These are phyloP conservation scores for Eucalyptus cloeziana DNA, from an alignment of 345 rosid genomes.

Conservation along the genomic window DNA sequence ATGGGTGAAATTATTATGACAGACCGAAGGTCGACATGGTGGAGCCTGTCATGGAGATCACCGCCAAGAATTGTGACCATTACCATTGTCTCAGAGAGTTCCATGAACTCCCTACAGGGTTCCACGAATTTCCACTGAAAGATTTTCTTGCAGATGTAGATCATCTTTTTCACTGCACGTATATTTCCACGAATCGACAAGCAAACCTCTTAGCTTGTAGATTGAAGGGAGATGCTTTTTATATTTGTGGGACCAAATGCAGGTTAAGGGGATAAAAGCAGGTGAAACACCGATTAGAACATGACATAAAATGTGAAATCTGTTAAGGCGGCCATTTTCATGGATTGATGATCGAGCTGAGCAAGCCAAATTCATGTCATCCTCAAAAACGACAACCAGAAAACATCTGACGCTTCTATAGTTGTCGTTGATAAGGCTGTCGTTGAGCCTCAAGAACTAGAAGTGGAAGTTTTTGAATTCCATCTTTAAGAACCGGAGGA, in stretches of 20 bases:
- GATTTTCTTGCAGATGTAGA: not conserved
- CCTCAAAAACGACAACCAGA: not conserved
- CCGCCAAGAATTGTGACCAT: not conserved
- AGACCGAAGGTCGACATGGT: not conserved
- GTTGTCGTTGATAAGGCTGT: too few species aligned
- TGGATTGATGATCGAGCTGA: not conserved
- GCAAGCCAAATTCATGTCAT: not conserved
- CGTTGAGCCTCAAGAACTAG: too few species aligned
- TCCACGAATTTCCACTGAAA: too few species aligned
- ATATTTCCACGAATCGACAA: not conserved
- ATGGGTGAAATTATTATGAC: not conserved
- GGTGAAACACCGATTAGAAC: too few species aligned
- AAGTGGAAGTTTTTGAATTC: accelerated
- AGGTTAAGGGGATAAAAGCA: not conserved
- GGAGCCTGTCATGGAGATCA: not conserved
- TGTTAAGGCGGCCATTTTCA: not conserved
- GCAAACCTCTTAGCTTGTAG: not conserved
- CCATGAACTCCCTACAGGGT: not conserved
- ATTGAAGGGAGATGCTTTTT: not conserved
- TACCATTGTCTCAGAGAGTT: not conserved
- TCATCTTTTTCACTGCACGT: not conserved
- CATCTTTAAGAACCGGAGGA: too few species aligned
- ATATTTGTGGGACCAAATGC: not conserved
- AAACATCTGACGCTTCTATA: too few species aligned
- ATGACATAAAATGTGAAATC: not conserved